These are phyloP conservation scores for Yamadazyma triangularis DNA, from an alignment of 1,139 yeast species.

Conservation along the genomic window DNA sequence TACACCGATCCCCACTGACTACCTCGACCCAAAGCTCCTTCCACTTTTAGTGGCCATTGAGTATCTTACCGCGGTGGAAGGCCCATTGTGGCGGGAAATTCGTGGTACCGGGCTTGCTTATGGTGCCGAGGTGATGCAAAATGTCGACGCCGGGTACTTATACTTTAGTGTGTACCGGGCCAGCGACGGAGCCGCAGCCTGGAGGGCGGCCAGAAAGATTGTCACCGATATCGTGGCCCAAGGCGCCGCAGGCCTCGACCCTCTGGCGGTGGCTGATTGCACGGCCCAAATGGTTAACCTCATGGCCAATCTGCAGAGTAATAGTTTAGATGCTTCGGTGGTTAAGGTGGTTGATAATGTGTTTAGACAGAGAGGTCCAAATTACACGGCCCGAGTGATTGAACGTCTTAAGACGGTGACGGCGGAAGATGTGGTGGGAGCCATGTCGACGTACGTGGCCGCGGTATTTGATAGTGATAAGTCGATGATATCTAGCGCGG, in stretches of 20 bases:
- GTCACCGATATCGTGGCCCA: slow-evolving; percentile 51
- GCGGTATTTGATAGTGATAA: slow-evolving; percentile 53
- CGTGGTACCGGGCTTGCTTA: slow-evolving; percentile 96
- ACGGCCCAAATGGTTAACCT: slow-evolving; percentile 69
- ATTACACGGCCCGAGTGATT: slow-evolving; percentile 49
- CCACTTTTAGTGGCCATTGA: slow-evolving; percentile 72
- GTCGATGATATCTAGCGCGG: slow-evolving; percentile 64
- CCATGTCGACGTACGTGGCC: slow-evolving; percentile 55
- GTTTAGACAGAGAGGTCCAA: slow-evolving; percentile 66
- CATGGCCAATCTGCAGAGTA: slow-evolving; percentile 63
- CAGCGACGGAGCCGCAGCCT: slow-evolving; percentile 74
- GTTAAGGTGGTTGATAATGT: slow-evolving; percentile 62
- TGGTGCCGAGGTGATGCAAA: slow-evolving; percentile 64
- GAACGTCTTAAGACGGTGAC: slow-evolving; percentile 48
- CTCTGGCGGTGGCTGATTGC: slow-evolving; percentile 62
- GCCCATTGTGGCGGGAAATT: slow-evolving; percentile 96
- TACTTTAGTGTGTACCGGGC: slow-evolving; percentile 74
- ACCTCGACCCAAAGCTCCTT: slow-evolving; percentile 62
- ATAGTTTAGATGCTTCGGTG: slow-evolving; percentile 58
- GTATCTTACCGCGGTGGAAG: slow-evolving; percentile 83
- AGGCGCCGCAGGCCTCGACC: slow-evolving; percentile 54
- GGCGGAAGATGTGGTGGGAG: slow-evolving; percentile 50
- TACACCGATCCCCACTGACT: slow-evolving; percentile 62
- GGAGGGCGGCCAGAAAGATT: slow-evolving; percentile 60
- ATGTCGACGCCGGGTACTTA: slow-evolving; percentile 64